Evolutionary conservation across 2,329 filamentous ascomycete species (phyloP).

Genomic region (Xylariales sp.): DNA sequence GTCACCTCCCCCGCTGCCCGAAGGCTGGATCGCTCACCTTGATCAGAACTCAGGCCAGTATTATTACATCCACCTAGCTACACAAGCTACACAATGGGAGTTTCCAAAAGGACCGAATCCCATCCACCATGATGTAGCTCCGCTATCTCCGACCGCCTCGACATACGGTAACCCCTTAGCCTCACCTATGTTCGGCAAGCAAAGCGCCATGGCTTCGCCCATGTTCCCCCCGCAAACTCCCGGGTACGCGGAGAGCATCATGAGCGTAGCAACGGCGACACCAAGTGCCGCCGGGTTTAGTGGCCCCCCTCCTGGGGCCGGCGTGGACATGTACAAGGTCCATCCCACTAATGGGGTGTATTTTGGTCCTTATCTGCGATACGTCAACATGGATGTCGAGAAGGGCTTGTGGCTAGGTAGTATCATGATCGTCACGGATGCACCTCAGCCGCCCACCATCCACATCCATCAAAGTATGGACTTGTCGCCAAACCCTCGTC

Average conservation of each 20-base stretch:
- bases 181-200: constrained; percentile 75
- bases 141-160: constrained; percentile 83
- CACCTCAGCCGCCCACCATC: constrained; percentile 91
- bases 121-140: constrained; percentile 82
- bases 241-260: constrained; percentile 85
- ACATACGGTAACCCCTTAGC: constrained; percentile 79
- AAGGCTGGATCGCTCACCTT: constrained; percentile 97
- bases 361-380: constrained; percentile 94
- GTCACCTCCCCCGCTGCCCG: constrained; percentile 91
- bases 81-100: constrained; percentile 98
- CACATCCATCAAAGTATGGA: constrained; percentile 93
- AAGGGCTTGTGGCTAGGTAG: constrained; percentile 91
- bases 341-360: constrained; percentile 96
- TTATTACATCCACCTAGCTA: constrained; percentile 97
- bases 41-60: constrained; percentile 97
- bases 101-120: constrained; percentile 97
- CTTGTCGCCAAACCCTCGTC: constrained; percentile 90
- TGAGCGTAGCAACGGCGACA: constrained; percentile 79
- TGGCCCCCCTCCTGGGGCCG: constrained; percentile 87
- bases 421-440: constrained; percentile 91
- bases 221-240: constrained; percentile 85
- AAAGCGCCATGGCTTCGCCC: constrained; percentile 79
- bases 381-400: constrained; percentile 97
- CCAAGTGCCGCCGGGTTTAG: constrained; percentile 85
- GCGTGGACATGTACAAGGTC: constrained; percentile 94